Evolutionary conservation across 306 rosid genomes (phyloP), one percentile per base, ranked within the genome.

Genomic region (Oemleria cerasiformis): DNA sequence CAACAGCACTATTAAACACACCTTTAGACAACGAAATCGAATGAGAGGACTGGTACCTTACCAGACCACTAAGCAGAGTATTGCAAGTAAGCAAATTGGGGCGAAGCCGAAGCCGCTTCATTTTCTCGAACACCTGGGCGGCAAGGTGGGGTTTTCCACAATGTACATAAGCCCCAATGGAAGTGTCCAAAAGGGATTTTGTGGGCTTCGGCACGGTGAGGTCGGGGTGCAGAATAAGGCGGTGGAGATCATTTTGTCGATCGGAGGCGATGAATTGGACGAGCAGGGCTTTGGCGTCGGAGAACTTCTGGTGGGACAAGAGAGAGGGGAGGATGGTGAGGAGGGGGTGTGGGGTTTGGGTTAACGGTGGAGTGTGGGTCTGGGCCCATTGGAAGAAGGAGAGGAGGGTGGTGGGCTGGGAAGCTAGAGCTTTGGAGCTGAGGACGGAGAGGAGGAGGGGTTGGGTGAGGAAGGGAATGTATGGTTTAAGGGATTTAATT

Each of bases 81-180:
- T 93, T 90, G 61, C 88, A 83, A 1, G 98, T 93, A 62, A 91
- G 92, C 62, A 84, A 51, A 30, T 86, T 90, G 16, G 97, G 98
- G 0, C 19, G 20, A 3, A 63, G 43, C 8, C 76, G 73, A 1
- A 77, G 79, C 23, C 86, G 88, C 73, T 80, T 87, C 97, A 93
- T 93, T 78, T 83, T 90, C 13, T 60, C 56, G 78, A 93, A 93
- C 53, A 93, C 73, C 56, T 86, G 84, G 4, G 70, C 72, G 0
- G 94, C 96, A 4, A 84, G 90, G 75, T 83, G 85, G 58, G 96
- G 86, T 1, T 84, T 79, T 0, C 77, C 58, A 2, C 83, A 65
- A 2, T 80, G 83, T 41, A 87, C 90, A 23, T 93, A 93, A 14
- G 97, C 96, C 6, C 88, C 82, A 8, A 90, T 20, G 14, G 98